Conservation (phyloP, 768 basidiomycete genomes). For the Mycena floridula region DNA sequence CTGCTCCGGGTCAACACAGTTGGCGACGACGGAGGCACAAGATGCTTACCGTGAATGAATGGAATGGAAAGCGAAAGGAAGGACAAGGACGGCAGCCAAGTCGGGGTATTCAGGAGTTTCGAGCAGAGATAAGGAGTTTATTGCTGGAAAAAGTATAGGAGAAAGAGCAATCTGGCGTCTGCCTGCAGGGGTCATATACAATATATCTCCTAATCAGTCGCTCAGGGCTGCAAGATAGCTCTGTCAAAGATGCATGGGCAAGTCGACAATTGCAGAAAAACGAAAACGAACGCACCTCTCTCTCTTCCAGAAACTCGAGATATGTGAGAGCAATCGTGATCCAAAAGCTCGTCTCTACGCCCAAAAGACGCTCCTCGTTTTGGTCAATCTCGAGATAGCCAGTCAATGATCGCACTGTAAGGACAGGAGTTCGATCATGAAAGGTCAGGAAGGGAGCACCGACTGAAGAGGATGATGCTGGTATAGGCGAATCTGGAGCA, state of each 20-base stretch:
- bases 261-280: not conserved
- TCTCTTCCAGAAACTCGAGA: constrained; percentile 69
- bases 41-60: not conserved
- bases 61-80: too few species aligned
- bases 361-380: constrained; percentile 48
- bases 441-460: constrained; percentile 45
- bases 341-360: constrained; percentile 76
- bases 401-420: constrained; percentile 49
- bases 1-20: not conserved
- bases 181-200: too few species aligned
- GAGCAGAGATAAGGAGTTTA: too few species aligned
- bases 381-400: constrained; percentile 62
- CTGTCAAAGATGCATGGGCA: constrained; percentile 20
- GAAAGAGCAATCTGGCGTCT: too few species aligned
- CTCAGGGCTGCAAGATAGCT: constrained; percentile 51
- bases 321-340: constrained; percentile 70
- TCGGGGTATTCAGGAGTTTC: not conserved
- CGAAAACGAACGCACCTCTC: constrained; percentile 51
- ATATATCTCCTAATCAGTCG: constrained; percentile 19
- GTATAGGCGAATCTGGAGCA: constrained; percentile 14
- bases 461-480: constrained; percentile 15
- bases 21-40: too few species aligned
- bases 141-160: too few species aligned
- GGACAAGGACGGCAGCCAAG: not conserved
- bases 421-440: constrained; percentile 65